phyloP scores from a whole-genome alignment of 805 yeast species.

The Saccharomyces eubayanus region DNA sequence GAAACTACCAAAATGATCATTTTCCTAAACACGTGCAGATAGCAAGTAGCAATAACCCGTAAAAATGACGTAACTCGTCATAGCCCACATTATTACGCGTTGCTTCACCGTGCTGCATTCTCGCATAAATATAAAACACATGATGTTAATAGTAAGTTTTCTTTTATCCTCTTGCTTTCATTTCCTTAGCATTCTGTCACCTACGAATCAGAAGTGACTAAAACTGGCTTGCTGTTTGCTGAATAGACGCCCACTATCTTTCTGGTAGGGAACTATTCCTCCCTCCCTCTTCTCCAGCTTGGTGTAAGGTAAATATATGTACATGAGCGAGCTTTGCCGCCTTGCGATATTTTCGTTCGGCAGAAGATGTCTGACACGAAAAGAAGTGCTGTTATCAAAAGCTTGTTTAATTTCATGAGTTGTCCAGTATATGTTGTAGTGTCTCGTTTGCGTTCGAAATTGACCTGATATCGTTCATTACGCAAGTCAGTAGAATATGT shows the following conservation, averaged over 20 bases:
- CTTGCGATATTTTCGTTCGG: background rate
- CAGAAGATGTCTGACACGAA: background rate
- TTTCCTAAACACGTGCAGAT: no score
- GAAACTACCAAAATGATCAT: no score
- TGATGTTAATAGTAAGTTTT: no score
- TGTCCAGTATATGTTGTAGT: constrained; percentile 10
- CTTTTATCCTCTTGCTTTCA: background rate
- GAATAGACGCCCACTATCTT: background rate
- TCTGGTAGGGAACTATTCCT: background rate
- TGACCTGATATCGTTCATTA: constrained; percentile 26
- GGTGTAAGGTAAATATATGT: background rate
- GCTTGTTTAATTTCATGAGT: background rate
- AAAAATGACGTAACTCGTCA: no score
- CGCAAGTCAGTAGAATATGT: constrained; percentile 21
- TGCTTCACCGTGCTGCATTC: no score
- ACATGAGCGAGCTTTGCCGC: background rate
- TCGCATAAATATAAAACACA: no score
- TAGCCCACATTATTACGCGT: no score
- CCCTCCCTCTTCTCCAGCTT: background rate
- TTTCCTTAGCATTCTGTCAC: background rate
- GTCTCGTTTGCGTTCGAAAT: constrained; percentile 22
- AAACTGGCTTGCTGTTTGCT: background rate
- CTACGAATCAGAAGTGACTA: background rate
- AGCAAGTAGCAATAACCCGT: no score
- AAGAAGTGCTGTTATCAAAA: background rate